Evolutionary conservation across 768 basidiomycete genomes (phyloP), one percentile per base, ranked within the genome.

Genomic region (Clathrus columnatus): DNA sequence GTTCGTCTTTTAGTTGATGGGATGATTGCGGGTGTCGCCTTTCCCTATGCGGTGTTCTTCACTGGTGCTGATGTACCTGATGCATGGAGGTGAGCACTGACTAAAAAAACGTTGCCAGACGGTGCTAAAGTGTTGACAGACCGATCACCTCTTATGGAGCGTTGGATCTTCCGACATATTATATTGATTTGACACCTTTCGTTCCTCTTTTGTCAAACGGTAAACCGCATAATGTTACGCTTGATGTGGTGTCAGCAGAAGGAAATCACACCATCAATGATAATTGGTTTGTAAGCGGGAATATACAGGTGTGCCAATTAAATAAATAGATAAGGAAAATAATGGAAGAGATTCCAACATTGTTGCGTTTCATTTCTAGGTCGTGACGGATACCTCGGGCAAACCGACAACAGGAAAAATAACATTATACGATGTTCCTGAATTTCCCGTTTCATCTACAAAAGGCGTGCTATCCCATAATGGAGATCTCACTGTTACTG

Each of bases 61-160:
- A 89, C 85, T 0, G 88, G 51, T 14, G 86, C 85, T 0, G 78
- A 87, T 57, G 73, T 79, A 11, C 87, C 86, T 1, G 62, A 78
- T 1, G 75, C 81, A 27, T 89, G 87, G 87, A 76, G 81, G 83
- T 83, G 50, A 45, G 69, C 47, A 7, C n/a, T n/a, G n/a, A n/a
- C n/a, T n/a, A n/a, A n/a, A 41, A 2, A 2, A 10, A 3, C 8
- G 21, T 17, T 7, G 49, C 1, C 29, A 18, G 14, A 32, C n/a
- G 48, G 8, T 27, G 23, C 6, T 23, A 17, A 18, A 14, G 49
- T 7, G 36, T 18, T 23, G 14, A 7, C 48, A 82, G 84, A 48
- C 87, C 87, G 0, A 87, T 89, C 64, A 76, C 84, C 0, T 79
- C 87, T 1, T 89, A 87, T 57, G 84, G 86, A 8, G 85, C 85